Percentiles rank a stretch among this genome's conserved stretches.
Conservation (phyloP, 1,284 basidiomycete species). For the Fomitopsis betulina region DNA sequence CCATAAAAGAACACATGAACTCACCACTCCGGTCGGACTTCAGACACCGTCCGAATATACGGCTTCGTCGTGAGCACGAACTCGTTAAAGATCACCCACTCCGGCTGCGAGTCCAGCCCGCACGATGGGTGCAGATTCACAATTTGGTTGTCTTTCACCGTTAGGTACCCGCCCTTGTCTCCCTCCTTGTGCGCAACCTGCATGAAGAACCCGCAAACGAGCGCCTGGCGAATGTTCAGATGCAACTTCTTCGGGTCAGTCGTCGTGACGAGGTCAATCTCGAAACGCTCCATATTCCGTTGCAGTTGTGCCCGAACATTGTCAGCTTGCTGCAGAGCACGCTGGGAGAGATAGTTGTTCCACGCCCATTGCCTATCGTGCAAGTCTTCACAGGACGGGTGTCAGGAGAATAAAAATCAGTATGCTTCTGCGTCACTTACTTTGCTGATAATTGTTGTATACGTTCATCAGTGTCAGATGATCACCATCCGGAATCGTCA, state of each 20-base stretch:
- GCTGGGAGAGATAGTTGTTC: slow-evolving; percentile 85
- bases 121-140: slow-evolving; percentile 93
- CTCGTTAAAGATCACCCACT: slow-evolving; percentile 98
- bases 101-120: slow-evolving; percentile 88
- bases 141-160: slow-evolving; percentile 91
- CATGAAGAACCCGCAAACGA: slow-evolving; percentile 98
- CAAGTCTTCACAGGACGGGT: slow-evolving; percentile 41
- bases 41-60: slow-evolving; percentile 91
- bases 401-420: neutral
- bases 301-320: slow-evolving; percentile 93
- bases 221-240: slow-evolving; percentile 76
- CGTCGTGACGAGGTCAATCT: slow-evolving; percentile 79
- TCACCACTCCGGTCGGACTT: slow-evolving; percentile 87
- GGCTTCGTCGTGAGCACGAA: slow-evolving; percentile 90
- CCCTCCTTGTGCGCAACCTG: slow-evolving; percentile 95
- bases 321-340: slow-evolving; percentile 88
- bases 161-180: slow-evolving; percentile 83
- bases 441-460: slow-evolving; percentile 89
- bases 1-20: slow-evolving; percentile 16
- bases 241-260: slow-evolving; percentile 79
- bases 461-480: slow-evolving; percentile 95
- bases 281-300: slow-evolving; percentile 91
- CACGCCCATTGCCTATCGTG: slow-evolving; percentile 89
- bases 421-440: slow-evolving; percentile 38
- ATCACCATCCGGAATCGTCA: slow-evolving; percentile 93